Percentiles rank a stretch among this genome's conserved stretches.
Evolutionary conservation across 176 grass and related monocot species (phyloP).

Genomic region (Carex pumila): DNA sequence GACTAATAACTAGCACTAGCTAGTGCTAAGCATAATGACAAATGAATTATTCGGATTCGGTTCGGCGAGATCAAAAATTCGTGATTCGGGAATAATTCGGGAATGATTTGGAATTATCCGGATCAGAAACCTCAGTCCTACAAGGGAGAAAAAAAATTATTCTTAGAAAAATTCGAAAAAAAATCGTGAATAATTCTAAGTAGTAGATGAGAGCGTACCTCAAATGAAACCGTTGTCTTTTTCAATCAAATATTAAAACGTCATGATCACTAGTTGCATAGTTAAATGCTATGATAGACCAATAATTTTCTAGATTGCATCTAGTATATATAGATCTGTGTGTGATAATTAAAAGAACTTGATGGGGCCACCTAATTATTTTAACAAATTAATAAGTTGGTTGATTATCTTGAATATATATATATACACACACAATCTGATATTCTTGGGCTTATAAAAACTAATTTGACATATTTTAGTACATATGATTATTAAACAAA

Average conservation of each 20-base stretch:
- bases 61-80: no score
- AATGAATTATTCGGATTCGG: no score
- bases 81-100: no score
- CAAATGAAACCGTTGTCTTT: background rate
- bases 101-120: no score
- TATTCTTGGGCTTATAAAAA: no score
- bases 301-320: background rate
- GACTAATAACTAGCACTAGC: background rate
- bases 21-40: background rate
- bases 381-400: background rate
- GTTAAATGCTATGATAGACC: background rate
- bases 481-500: background rate
- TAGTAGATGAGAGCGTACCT: background rate
- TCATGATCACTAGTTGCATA: background rate
- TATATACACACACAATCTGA: no score
- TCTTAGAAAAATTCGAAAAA: no score
- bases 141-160: no score
- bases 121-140: no score
- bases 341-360: background rate
- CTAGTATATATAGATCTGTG: background rate
- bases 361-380: background rate
- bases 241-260: background rate
- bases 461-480: no score
- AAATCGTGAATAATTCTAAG: no score
- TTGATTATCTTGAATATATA: background rate